These are phyloP conservation scores for Agrostemma githago DNA, from an alignment of 148 eudicot genomes.

Conservation along the genomic window DNA sequence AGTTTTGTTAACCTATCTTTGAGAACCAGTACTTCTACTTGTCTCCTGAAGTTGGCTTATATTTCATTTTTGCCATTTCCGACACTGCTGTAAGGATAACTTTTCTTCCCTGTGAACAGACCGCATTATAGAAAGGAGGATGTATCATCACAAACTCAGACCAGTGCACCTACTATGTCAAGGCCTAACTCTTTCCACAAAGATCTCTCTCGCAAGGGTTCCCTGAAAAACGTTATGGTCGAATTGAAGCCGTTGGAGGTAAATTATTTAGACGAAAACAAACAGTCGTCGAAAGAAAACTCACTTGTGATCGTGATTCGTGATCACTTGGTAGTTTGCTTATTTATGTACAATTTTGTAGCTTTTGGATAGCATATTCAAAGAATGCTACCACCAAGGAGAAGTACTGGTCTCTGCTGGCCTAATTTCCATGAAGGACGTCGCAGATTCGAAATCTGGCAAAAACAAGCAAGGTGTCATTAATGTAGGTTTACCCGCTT, in stretches of 20 bases:
- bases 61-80: background rate
- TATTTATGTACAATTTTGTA: conserved; percentile 23
- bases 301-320: background rate
- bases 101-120: conserved; percentile 31
- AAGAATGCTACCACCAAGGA: conserved; percentile 55
- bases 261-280: conserved; percentile 5
- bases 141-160: conserved; percentile 27
- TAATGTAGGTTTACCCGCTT: conserved; percentile 77
- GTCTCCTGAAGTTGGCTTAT: background rate
- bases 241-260: conserved; percentile 88
- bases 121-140: conserved; percentile 55
- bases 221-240: conserved; percentile 44
- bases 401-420: conserved; percentile 62
- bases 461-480: conserved; percentile 49
- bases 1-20: background rate
- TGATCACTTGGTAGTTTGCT: background rate
- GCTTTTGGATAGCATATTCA: conserved; percentile 60
- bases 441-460: conserved; percentile 66
- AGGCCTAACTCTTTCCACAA: conserved; percentile 48
- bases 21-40: background rate
- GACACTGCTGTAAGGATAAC: too few relatives aligned
- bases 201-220: conserved; percentile 42
- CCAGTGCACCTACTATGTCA: conserved; percentile 47
- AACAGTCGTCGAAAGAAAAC: background rate
- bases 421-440: conserved; percentile 55